Percentiles rank a stretch among this genome's conserved stretches.
Conservation (phyloP, 371 early-diverging fungal species). For the Circinella minor region DNA sequence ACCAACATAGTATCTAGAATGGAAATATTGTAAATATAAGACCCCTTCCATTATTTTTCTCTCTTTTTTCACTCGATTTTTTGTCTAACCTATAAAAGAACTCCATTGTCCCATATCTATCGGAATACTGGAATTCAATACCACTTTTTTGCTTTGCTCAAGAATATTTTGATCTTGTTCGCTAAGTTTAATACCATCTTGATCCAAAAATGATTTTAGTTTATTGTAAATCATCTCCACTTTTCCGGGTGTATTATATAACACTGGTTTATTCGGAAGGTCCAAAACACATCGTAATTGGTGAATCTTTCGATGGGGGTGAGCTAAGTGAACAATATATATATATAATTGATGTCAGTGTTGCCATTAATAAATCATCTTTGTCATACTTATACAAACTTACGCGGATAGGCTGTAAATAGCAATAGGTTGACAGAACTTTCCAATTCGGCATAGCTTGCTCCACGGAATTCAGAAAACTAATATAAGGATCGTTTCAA, state of each 20-base stretch:
- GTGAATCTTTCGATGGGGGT: slow-evolving; percentile 62
- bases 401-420: slow-evolving; percentile 74
- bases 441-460: slow-evolving; percentile 66
- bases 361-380: not conserved
- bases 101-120: slow-evolving; percentile 35
- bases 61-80: not conserved
- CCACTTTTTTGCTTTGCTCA: slow-evolving; percentile 28
- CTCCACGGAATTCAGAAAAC: slow-evolving; percentile 69
- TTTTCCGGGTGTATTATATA: slow-evolving; percentile 56
- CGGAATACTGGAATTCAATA: not conserved
- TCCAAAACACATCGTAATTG: slow-evolving; percentile 38
- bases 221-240: slow-evolving; percentile 66
- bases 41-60: not conserved
- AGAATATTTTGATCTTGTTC: slow-evolving; percentile 24
- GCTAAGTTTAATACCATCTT: slow-evolving; percentile 29
- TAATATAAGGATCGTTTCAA: not conserved
- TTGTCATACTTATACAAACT: slow-evolving; percentile 10
- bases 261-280: slow-evolving; percentile 55
- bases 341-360: not conserved
- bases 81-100: slow-evolving; percentile 35
- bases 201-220: slow-evolving; percentile 44
- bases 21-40: no score
- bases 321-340: slow-evolving; percentile 41
- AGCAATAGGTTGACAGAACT: slow-evolving; percentile 65
- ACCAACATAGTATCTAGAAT: slow-evolving; percentile 37